These are phyloP conservation scores for Catenaria anguillulae DNA, from an alignment of 371 early-diverging fungal genomes.

Conservation along the genomic window DNA sequence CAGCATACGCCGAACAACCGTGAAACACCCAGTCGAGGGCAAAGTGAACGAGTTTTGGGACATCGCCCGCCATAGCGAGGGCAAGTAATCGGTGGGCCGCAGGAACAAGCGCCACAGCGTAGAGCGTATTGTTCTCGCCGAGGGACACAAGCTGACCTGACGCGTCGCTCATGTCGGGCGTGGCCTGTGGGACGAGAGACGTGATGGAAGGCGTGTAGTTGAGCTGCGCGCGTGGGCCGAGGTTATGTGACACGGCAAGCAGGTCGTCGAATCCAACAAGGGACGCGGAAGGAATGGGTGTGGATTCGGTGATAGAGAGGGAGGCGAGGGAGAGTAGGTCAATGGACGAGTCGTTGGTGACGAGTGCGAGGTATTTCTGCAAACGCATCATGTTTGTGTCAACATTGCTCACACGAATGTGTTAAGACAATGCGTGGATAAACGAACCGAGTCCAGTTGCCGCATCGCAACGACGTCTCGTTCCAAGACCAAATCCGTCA, in stretches of 20 bases:
- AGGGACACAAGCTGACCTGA: background rate
- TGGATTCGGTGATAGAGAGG: background rate
- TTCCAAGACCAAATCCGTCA: too few species aligned
- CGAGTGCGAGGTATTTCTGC: too few species aligned
- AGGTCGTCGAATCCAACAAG: background rate
- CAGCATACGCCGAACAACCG: too few species aligned
- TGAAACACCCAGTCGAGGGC: background rate
- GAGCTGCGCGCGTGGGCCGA: background rate
- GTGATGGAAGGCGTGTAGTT: background rate
- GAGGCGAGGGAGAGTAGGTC: background rate
- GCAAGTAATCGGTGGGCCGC: background rate
- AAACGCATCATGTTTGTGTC: too few species aligned
- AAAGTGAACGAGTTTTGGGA: background rate
- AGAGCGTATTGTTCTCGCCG: background rate
- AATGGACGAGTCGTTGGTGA: background rate
- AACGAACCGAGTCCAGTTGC: too few species aligned
- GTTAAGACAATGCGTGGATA: too few species aligned
- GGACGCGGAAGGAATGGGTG: background rate
- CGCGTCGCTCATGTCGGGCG: too few species aligned
- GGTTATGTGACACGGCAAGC: conserved; percentile 2
- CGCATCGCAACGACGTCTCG: too few species aligned
- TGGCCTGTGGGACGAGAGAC: too few species aligned
- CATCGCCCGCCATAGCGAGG: background rate
- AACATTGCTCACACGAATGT: too few species aligned
- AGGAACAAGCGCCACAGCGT: background rate